Evolutionary conservation across 2,329 filamentous ascomycete species (phyloP).

Genomic region (Penicillium sp.): DNA sequence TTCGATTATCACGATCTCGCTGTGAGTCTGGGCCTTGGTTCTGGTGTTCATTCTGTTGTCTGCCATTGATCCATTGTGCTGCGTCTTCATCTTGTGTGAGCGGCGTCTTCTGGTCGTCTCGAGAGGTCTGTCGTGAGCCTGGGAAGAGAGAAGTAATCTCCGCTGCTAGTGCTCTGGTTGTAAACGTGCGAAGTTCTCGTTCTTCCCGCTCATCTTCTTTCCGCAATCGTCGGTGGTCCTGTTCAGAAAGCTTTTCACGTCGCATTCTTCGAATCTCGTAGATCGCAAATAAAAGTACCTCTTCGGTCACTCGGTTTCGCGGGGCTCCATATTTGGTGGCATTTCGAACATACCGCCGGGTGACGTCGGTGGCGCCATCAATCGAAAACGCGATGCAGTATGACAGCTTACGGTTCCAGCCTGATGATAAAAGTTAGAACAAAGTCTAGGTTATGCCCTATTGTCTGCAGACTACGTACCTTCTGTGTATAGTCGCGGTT

Average conservation of each 20-base stretch:
- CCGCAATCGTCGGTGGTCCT: conserved; percentile 54
- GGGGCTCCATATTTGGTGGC: conserved; percentile 60
- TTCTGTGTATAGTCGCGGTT: conserved; percentile 84
- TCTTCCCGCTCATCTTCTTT: conserved; percentile 50
- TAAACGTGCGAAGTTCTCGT: conserved; percentile 43
- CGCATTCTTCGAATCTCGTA: conserved; percentile 85
- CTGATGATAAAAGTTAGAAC: conserved; percentile 30
- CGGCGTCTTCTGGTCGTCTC: conserved; percentile 39
- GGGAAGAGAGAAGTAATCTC: conserved; percentile 29
- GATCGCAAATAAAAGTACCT: conserved; percentile 85
- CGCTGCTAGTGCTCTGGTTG: conserved; percentile 41
- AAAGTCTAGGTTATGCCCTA: not conserved
- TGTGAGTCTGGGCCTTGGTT: conserved; percentile 6
- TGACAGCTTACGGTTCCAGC: conserved; percentile 93
- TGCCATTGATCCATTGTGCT: conserved; percentile 29
- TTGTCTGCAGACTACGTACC: conserved; percentile 46
- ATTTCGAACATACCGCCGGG: conserved; percentile 59
- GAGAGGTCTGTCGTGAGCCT: conserved; percentile 37
- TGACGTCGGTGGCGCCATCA: conserved; percentile 70
- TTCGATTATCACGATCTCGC: not conserved
- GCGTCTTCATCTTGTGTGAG: conserved; percentile 32
- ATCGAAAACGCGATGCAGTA: conserved; percentile 97
- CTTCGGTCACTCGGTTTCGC: conserved; percentile 77
- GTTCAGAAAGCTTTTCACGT: conserved; percentile 75
- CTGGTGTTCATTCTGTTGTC: conserved; percentile 20